Conservation (phyloP, 169 alveolate genomes). For the Plasmodium vinckei region DNA sequence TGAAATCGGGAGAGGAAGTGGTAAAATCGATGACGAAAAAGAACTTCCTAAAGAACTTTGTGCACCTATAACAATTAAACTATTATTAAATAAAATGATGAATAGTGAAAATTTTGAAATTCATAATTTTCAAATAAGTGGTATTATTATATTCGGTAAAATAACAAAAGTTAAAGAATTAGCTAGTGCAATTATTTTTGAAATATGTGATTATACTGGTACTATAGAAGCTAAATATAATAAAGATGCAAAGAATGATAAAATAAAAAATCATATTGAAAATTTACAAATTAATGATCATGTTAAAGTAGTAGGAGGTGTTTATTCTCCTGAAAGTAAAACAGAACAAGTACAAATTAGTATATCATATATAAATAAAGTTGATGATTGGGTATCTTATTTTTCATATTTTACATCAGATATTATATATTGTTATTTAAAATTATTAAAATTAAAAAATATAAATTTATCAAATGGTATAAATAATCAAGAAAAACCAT, state of each 20-base stretch:
- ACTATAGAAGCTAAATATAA: slow-evolving; percentile 77
- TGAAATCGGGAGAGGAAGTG: slow-evolving; percentile 6
- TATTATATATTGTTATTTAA: slow-evolving; percentile 63
- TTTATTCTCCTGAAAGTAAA: slow-evolving; percentile 70
- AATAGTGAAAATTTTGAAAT: slow-evolving; percentile 48
- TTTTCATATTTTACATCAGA: slow-evolving; percentile 73
- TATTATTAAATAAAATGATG: slow-evolving; percentile 64
- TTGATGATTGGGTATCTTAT: slow-evolving; percentile 67
- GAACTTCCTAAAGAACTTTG: slow-evolving; percentile 62
- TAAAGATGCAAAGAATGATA: slow-evolving; percentile 76
- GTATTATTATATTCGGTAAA: slow-evolving; percentile 61
- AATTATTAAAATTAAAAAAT: slow-evolving; percentile 68
- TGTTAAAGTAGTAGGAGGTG: slow-evolving; percentile 71
- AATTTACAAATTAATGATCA: slow-evolving; percentile 61
- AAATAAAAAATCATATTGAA: slow-evolving; percentile 61
- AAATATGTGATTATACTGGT: slow-evolving; percentile 75
- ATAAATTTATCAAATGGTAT: slow-evolving; percentile 45
- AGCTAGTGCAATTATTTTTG: slow-evolving; percentile 72
- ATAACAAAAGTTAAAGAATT: slow-evolving; percentile 49
- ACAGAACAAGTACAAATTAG: slow-evolving; percentile 61
- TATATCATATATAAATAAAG: slow-evolving; percentile 55
- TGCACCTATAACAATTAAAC: slow-evolving; percentile 67
- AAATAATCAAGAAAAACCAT: slow-evolving; percentile 62
- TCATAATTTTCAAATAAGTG: slow-evolving; percentile 73
- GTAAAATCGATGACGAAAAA: slow-evolving; percentile 50